These are phyloP conservation scores for Scolecobasidium constrictum DNA, from an alignment of 2,329 filamentous ascomycete species.

Conservation along the genomic window DNA sequence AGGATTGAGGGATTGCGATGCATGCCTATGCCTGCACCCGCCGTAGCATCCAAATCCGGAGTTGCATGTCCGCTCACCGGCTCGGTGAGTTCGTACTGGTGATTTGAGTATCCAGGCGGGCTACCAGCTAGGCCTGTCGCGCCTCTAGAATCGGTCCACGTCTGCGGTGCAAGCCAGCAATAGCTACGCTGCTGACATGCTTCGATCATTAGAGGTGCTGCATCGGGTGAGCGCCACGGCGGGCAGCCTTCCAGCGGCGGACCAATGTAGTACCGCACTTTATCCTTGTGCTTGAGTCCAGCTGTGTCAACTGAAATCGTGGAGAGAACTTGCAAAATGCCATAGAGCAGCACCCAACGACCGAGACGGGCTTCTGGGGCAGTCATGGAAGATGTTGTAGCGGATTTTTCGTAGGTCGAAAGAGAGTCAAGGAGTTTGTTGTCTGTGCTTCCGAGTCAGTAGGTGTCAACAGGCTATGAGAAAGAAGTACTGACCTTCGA, in stretches of 20 bases:
- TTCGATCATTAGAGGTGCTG: conserved; percentile 9
- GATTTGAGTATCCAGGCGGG: conserved; percentile 7
- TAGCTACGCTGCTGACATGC: conserved; percentile 9
- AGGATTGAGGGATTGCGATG: not conserved
- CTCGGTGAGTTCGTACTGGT: conserved; percentile 8
- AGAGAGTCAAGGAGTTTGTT: conserved; percentile 30
- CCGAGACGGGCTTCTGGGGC: conserved; percentile 31
- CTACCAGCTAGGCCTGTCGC: not conserved
- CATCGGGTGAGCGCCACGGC: conserved; percentile 13
- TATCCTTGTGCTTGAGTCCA: conserved; percentile 24
- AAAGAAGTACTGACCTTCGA: conserved; percentile 19
- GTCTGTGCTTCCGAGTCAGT: conserved; percentile 14
- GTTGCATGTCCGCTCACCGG: not conserved
- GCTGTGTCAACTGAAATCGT: conserved; percentile 30
- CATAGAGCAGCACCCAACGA: conserved; percentile 33
- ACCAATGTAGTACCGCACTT: conserved; percentile 29
- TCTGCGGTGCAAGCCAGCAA: conserved; percentile 11
- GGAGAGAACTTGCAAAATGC: conserved; percentile 29
- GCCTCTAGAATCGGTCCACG: conserved; percentile 6
- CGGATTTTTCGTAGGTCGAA: conserved; percentile 27
- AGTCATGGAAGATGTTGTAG: conserved; percentile 13
- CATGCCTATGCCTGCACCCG: not conserved
- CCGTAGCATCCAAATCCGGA: conserved; percentile 1
- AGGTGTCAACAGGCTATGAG: not conserved
- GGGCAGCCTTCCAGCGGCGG: conserved; percentile 17